Base-by-base conservation (phyloP, 768 basidiomycete genomes). In the Leccinum rimulosum region DNA sequence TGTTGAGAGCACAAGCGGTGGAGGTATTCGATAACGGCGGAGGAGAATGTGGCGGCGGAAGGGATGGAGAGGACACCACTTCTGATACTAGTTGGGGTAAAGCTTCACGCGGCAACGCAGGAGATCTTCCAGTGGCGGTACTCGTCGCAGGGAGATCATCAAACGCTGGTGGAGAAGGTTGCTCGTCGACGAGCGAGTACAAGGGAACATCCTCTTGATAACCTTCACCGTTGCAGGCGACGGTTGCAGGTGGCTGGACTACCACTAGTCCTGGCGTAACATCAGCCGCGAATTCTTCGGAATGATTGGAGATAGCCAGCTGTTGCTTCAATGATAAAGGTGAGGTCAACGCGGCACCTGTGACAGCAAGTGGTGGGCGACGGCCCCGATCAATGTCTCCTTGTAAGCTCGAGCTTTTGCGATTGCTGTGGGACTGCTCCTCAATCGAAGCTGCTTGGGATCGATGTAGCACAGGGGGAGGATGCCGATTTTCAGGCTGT, bases 111-210 rank as follows among this genome's bases (percentile, higher is more conserved):
- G 9, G 36, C 2, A 30, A 33, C 17, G 43, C n/a, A 3, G 14
- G 33, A 30, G 31, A 56, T 45, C 30, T 52, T 43, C 50, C 45
- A 12, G 28, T 19, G n/a, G 10, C 40, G 10, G n/a, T 10, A 19
- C 10, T 43, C n/a, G 40, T 43, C 43, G 10, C 43, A 11, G 43
- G 19, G 19, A 45, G 43, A 45, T 45, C 69, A 22, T 62, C 61
- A 28, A 73, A 70, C 5, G 66, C 60, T 31, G 71, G 64, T 19
- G 71, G 69, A 30, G 68, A 68, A 22, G 54, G 57, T 33, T 63
- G 56, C 3, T 70, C 66, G 19, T 70, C 66, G 22, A 70, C 36
- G 6, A 73, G 61, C 9, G 64, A 64, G 58, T 69, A 68, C 45
- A 47, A 50, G 14, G 71, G 69, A 40, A 59, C 61, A 2, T 61